Percentiles rank a stretch among this genome's conserved stretches.
Conservation (phyloP, 2,329 filamentous ascomycete genomes). For the Clathrospora elynae region DNA sequence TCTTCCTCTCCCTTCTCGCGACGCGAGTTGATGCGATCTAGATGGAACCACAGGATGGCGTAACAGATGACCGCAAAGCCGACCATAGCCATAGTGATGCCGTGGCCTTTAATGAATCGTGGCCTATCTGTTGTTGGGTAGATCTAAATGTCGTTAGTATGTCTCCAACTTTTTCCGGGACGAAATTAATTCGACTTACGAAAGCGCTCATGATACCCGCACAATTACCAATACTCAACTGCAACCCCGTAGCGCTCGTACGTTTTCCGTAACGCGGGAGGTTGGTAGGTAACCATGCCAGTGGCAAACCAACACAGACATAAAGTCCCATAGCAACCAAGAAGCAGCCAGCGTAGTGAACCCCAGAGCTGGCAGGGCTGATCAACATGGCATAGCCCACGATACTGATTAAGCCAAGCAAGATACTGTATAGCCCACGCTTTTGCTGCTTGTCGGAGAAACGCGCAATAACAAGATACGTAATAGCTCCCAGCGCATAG, state of each 20-base stretch:
- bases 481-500: constrained; percentile 72
- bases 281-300: constrained; percentile 68
- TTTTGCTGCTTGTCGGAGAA: constrained; percentile 70
- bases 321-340: constrained; percentile 77
- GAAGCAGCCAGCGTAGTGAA: constrained; percentile 77
- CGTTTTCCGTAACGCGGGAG: constrained; percentile 76
- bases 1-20: constrained; percentile 51
- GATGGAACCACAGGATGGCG: constrained; percentile 47
- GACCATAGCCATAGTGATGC: constrained; percentile 58
- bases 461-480: constrained; percentile 69
- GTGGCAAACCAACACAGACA: constrained; percentile 59
- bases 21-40: constrained; percentile 45
- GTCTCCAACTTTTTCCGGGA: background rate
- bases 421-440: constrained; percentile 67
- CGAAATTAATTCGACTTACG: constrained; percentile 49
- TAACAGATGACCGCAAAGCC: constrained; percentile 49
- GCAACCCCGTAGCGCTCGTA: constrained; percentile 72
- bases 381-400: constrained; percentile 72
- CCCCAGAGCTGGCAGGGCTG: constrained; percentile 62
- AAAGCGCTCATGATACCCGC: constrained; percentile 76
- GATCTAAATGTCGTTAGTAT: constrained; percentile 41
- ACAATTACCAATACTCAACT: constrained; percentile 72
- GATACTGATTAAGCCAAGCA: constrained; percentile 67
- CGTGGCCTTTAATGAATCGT: constrained; percentile 58
- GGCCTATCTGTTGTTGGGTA: constrained; percentile 55